Evolutionary conservation across 2,329 filamentous ascomycete species (phyloP).

Genomic region (Fusarium piperis): DNA sequence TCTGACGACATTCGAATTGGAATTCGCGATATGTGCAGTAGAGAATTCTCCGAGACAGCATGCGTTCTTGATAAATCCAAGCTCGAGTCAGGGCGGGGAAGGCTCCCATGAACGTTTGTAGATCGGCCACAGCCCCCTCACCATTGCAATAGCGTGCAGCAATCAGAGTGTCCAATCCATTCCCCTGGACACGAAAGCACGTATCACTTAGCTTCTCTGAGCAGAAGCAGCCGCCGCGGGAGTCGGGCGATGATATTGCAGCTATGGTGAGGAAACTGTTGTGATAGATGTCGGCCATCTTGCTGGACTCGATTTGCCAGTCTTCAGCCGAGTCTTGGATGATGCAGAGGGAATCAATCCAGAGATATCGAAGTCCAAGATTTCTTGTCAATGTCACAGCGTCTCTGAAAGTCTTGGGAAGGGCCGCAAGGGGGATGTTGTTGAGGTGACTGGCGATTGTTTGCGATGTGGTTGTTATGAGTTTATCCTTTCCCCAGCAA

Average conservation of each 20-base stretch:
- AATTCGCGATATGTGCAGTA: neutral
- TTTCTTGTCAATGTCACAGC: neutral
- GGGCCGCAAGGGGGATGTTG: neutral
- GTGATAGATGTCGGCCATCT: conserved; percentile 4
- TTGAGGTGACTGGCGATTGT: neutral
- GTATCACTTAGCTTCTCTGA: neutral
- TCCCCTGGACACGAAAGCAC: neutral
- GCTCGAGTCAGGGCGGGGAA: neutral
- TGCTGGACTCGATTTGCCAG: neutral
- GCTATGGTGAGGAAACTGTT: neutral
- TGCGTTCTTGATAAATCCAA: neutral
- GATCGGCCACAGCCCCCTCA: neutral
- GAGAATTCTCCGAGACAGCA: neutral
- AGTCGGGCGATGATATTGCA: neutral
- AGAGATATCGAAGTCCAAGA: conserved; percentile 19
- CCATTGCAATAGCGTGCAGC: neutral
- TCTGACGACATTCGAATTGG: neutral
- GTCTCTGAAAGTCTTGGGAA: conserved; percentile 6
- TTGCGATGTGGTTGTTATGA: neutral
- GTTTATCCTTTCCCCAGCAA: conserved; percentile 1
- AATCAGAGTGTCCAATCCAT: neutral
- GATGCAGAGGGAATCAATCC: conserved; percentile 29
- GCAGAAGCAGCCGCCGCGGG: neutral
- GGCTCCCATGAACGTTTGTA: neutral
- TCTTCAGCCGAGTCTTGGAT: conserved; percentile 13